phyloP scores from a whole-genome alignment of 1,284 basidiomycete genomes.

The Naganishia liquefaciens region DNA sequence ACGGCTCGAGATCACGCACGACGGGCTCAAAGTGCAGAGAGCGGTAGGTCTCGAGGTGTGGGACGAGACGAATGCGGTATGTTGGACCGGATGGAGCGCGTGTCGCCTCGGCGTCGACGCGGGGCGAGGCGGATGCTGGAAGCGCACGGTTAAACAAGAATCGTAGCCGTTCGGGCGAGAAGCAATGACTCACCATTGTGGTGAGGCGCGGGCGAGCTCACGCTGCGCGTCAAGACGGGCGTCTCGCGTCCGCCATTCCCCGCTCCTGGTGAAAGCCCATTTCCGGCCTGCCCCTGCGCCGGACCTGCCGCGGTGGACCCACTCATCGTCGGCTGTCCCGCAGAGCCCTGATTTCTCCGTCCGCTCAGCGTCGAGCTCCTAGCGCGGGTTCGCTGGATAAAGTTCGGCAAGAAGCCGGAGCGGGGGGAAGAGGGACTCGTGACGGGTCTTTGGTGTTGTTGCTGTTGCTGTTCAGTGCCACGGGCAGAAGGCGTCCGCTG shows the following conservation, averaged over 20 bases:
- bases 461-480: slow-evolving; percentile 7
- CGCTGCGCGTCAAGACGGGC: slow-evolving; percentile 42
- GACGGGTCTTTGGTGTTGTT: slow-evolving; percentile 7
- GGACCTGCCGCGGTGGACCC: slow-evolving; percentile 1
- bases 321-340: no score
- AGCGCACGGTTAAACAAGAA: background rate
- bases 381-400: slow-evolving; percentile 47
- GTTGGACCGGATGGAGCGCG: slow-evolving; percentile 35
- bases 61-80: slow-evolving; percentile 75
- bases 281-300: slow-evolving; percentile 37
- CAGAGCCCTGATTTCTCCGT: slow-evolving; percentile 33
- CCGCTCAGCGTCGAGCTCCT: slow-evolving; percentile 46
- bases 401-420: slow-evolving; percentile 48
- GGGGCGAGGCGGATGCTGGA: slow-evolving; percentile 2
- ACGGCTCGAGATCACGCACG: slow-evolving; percentile 62
- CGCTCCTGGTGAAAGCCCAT: background rate
- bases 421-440: slow-evolving; percentile 44
- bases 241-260: slow-evolving; percentile 19
- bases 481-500: slow-evolving; percentile 1
- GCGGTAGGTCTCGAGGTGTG: slow-evolving; percentile 85
- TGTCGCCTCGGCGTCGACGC: background rate
- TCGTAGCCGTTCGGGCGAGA: background rate
- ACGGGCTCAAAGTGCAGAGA: slow-evolving; percentile 93
- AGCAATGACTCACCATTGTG: slow-evolving; percentile 4
- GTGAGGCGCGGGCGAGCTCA: slow-evolving; percentile 40